A percentile compares a stretch with the other conserved stretches of the same genome.
phyloP scores from a whole-genome alignment of 2,329 filamentous ascomycete species.

The Sordariomycetes sp. region DNA sequence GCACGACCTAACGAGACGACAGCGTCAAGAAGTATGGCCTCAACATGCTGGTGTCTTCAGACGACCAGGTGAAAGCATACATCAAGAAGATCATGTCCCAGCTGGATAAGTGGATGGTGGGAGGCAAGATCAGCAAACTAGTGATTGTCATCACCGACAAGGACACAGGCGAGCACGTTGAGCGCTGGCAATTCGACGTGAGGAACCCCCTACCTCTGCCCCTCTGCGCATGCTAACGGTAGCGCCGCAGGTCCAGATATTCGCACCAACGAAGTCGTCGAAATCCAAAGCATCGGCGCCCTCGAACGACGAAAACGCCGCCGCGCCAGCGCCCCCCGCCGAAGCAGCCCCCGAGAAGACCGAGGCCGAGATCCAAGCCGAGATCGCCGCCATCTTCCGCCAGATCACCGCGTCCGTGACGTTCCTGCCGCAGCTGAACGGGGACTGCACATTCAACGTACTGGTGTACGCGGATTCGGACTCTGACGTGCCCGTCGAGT shows the following conservation, averaged over 20 bases:
- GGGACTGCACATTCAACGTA: slow-evolving; percentile 97
- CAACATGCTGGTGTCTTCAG: slow-evolving; percentile 93
- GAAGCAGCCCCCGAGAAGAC: slow-evolving; percentile 58
- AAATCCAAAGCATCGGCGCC: slow-evolving; percentile 35
- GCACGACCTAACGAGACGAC: not conserved
- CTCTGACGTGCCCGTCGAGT: slow-evolving; percentile 92
- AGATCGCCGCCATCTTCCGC: slow-evolving; percentile 93
- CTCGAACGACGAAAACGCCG: slow-evolving; percentile 55
- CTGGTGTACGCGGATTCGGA: slow-evolving; percentile 96
- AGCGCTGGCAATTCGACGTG: slow-evolving; percentile 97
- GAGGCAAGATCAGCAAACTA: slow-evolving; percentile 92
- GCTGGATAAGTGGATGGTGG: slow-evolving; percentile 95
- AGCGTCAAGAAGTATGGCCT: slow-evolving; percentile 97
- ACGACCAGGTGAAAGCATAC: slow-evolving; percentile 98
- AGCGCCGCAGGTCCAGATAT: slow-evolving; percentile 25
- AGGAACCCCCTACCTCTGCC: slow-evolving; percentile 8
- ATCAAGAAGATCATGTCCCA: slow-evolving; percentile 99
- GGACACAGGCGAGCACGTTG: slow-evolving; percentile 91
- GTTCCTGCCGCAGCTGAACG: slow-evolving; percentile 80
- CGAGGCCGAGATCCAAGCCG: slow-evolving; percentile 85
- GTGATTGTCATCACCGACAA: slow-evolving; percentile 96
- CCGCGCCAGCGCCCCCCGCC: slow-evolving; percentile 12
- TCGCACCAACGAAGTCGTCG: slow-evolving; percentile 24
- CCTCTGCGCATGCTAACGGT: slow-evolving; percentile 5
- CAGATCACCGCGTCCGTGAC: slow-evolving; percentile 98